phyloP scores from a whole-genome alignment of 805 yeast genomes.

The Sungouiella blattae region DNA sequence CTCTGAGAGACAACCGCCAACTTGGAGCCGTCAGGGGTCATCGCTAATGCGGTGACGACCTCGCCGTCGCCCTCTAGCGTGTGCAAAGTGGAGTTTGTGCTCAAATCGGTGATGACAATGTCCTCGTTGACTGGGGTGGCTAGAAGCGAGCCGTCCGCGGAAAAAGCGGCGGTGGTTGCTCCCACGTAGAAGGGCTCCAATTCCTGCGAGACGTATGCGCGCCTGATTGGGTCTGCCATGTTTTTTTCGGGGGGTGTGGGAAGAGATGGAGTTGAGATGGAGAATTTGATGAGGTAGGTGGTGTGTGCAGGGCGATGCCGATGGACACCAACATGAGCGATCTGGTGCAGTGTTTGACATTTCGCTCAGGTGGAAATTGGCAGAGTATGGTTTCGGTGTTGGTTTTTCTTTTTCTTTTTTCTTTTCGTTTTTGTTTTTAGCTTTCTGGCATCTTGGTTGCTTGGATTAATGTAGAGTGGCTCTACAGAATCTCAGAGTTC shows the following conservation, averaged over 20 bases:
- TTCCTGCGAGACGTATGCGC: conserved; percentile 23
- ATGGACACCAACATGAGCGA: no score
- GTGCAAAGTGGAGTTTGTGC: conserved; percentile 54
- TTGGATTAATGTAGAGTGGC: no score
- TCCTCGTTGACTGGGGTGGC: conserved; percentile 83
- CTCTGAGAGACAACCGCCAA: conserved; percentile 79
- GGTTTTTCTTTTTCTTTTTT: no score
- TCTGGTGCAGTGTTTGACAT: no score
- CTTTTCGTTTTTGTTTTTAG: no score
- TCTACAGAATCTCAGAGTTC: no score
- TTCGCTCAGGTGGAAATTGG: no score
- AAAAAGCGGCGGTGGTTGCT: conserved; percentile 68
- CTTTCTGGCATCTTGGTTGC: no score
- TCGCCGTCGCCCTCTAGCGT: conserved; percentile 83
- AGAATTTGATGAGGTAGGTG: not conserved
- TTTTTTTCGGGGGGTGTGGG: not conserved
- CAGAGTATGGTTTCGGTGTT: no score
- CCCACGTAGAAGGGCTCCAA: conserved; percentile 87
- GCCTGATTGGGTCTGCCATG: conserved; percentile 16
- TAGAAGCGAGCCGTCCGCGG: conserved; percentile 56
- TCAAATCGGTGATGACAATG: conserved; percentile 63
- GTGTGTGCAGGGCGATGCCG: conserved; percentile 17
- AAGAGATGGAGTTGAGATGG: not conserved
- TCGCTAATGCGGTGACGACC: conserved; percentile 64
- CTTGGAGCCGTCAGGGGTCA: conserved; percentile 72